Base-by-base conservation (phyloP, 768 basidiomycete species). In the Cantharellus anzutake region DNA sequence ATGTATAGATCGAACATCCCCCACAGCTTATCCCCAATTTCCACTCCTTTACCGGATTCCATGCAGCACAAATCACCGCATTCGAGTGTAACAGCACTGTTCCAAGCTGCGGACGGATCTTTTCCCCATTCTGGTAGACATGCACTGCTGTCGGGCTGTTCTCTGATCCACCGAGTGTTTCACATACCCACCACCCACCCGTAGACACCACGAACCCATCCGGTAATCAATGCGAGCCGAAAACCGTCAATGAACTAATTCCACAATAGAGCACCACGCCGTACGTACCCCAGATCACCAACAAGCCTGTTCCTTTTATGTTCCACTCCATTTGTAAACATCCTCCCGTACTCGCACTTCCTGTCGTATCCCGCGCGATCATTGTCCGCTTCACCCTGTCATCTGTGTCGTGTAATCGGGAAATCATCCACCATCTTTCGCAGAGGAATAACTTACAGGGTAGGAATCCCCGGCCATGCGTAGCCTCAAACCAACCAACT, bases 1-100 rank as follows among this genome's bases (percentile, higher is more conserved):
- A 55, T 35, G 40, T 41, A 41, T 62, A 86, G 34, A 87, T 67
- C 59, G 82, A 80, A 59, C 78, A 77, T 56, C 70, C 76, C 5
- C 82, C 83, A 64, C 82, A 85, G 63, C 84, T 83, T 4, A 86
- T 64, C 0, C 75, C 79, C 34, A 92, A 69, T 58, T 73, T 80
- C 3, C 84, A 86, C 66, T 79, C 78, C n/a, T 83, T 79, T n/a
- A 79, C 77, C 39, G 89, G 87, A 67, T 87, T 91, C 91, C 92
- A 93, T 55, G 75, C 74, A 3, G 82, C 85, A 56, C 77, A 77
- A 44, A 79, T 67, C 37, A 93, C 78, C 2, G 81, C 75, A 51
- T 77, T 73, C 2, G 74, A 69, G 65, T 92, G 86, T 34, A 83
- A 60, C 59, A 93, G 70, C 2, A 90, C 80, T 41, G 77, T 78